Evolutionary conservation across 768 basidiomycete genomes (phyloP).

Genomic region (Neoboletus brunneissimus): DNA sequence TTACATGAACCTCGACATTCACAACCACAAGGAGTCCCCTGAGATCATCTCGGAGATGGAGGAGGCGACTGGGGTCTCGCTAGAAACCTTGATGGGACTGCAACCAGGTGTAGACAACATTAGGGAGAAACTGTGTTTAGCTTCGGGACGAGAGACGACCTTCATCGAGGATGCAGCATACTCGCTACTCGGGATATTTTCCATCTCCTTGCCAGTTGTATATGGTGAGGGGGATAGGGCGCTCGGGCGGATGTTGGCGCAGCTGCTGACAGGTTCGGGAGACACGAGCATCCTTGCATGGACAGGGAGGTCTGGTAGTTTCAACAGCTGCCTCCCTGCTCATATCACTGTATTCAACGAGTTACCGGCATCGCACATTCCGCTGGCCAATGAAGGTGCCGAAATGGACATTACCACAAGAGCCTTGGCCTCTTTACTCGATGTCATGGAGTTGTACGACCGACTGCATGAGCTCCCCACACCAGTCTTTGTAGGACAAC

Average conservation of each 20-base stretch:
- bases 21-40: slow-evolving; percentile 5
- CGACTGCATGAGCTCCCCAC: neutral
- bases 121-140: slow-evolving; percentile 12
- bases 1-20: neutral
- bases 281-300: slow-evolving; percentile 7
- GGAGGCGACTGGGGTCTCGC: neutral
- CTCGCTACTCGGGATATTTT: slow-evolving; percentile 11
- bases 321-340: slow-evolving; percentile 11
- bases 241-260: slow-evolving; percentile 3
- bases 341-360: neutral
- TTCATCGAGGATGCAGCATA: slow-evolving; percentile 12
- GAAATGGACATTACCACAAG: neutral
- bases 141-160: slow-evolving; percentile 5
- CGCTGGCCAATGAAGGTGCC: neutral
- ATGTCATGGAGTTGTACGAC: neutral
- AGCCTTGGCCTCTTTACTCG: neutral
- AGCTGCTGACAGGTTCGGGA: slow-evolving; percentile 7
- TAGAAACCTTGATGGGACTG: neutral
- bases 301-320: slow-evolving; percentile 3
- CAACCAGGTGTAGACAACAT: slow-evolving; percentile 4
- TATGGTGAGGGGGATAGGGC: slow-evolving; percentile 11
- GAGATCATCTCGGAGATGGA: slow-evolving; percentile 9
- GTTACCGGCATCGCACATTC: neutral
- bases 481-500: neutral
- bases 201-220: neutral